Evolutionary conservation across 2,329 filamentous ascomycete genomes (phyloP).

Genomic region (Lachnellula arida): DNA sequence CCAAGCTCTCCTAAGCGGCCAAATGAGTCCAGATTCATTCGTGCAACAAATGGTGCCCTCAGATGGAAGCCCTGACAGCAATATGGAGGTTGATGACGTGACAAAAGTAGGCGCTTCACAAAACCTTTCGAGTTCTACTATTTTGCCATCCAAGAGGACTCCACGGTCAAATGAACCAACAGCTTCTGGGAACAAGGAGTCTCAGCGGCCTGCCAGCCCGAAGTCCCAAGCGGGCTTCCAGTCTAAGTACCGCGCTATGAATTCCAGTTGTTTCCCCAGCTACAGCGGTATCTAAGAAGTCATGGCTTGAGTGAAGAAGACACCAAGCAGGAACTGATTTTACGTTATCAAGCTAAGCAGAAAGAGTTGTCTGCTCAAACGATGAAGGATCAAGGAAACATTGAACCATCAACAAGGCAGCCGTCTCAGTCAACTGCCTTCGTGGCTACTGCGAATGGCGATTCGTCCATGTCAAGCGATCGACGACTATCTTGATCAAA

Average conservation of each 20-base stretch:
- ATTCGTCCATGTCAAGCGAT: background rate
- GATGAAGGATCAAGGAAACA: background rate
- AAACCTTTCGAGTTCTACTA: background rate
- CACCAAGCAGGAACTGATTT: too few species aligned
- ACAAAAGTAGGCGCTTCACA: constrained; percentile 8
- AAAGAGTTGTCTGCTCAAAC: too few species aligned
- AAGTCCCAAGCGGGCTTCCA: background rate
- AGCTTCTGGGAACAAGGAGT: background rate
- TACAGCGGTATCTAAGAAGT: too few species aligned
- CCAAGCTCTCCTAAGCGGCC: background rate
- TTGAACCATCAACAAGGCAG: background rate
- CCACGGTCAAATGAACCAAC: background rate
- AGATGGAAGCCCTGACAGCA: background rate
- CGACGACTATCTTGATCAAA: background rate
- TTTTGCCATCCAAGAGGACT: background rate
- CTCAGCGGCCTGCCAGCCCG: background rate
- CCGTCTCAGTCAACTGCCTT: background rate
- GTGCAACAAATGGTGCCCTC: background rate
- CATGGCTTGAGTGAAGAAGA: too few species aligned
- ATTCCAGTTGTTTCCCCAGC: too few species aligned
- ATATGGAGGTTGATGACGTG: background rate
- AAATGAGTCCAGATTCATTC: background rate
- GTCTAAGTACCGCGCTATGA: too few species aligned
- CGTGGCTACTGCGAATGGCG: background rate
- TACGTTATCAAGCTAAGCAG: too few species aligned